Percentiles rank a stretch among this genome's conserved stretches.
These are phyloP conservation scores for Xylaria sp. DNA, from an alignment of 2,329 filamentous ascomycete genomes.

Conservation along the genomic window DNA sequence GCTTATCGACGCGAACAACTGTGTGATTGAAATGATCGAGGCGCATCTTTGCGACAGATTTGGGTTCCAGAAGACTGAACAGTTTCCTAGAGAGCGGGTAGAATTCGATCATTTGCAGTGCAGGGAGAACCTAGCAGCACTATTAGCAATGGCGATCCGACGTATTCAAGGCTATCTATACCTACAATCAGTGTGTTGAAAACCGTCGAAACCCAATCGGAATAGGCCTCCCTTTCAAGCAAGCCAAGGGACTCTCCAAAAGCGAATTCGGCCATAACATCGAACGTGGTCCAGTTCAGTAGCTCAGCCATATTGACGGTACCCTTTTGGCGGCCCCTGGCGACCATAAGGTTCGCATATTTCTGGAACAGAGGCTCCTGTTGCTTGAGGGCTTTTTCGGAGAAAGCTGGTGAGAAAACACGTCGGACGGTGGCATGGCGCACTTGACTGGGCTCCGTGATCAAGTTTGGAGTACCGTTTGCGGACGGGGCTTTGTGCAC, in stretches of 20 bases:
- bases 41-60: slow-evolving; percentile 30
- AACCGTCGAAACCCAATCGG: slow-evolving; percentile 37
- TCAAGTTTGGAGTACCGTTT: slow-evolving; percentile 30
- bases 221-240: slow-evolving; percentile 33
- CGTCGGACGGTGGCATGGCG: slow-evolving; percentile 34
- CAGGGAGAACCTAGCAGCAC: slow-evolving; percentile 24
- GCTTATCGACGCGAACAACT: slow-evolving; percentile 32
- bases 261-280: slow-evolving; percentile 41
- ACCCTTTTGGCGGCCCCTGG: slow-evolving; percentile 16
- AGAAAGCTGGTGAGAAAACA: slow-evolving; percentile 37
- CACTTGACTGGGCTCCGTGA: slow-evolving; percentile 16
- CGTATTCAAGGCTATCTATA: slow-evolving; percentile 1
- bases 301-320: slow-evolving; percentile 32
- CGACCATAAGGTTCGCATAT: slow-evolving; percentile 34
- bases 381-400: slow-evolving; percentile 32
- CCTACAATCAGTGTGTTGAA: slow-evolving; percentile 36
- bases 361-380: slow-evolving; percentile 37
- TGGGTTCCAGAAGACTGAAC: slow-evolving; percentile 31
- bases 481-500: slow-evolving; percentile 14
- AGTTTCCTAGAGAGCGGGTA: slow-evolving; percentile 28
- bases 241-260: slow-evolving; percentile 41
- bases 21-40: slow-evolving; percentile 36
- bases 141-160: slow-evolving; percentile 3
- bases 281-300: slow-evolving; percentile 41
- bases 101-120: slow-evolving; percentile 33